These are phyloP conservation scores for Pezicula neosporulosa DNA, from an alignment of 2,329 filamentous ascomycete genomes.

Conservation along the genomic window DNA sequence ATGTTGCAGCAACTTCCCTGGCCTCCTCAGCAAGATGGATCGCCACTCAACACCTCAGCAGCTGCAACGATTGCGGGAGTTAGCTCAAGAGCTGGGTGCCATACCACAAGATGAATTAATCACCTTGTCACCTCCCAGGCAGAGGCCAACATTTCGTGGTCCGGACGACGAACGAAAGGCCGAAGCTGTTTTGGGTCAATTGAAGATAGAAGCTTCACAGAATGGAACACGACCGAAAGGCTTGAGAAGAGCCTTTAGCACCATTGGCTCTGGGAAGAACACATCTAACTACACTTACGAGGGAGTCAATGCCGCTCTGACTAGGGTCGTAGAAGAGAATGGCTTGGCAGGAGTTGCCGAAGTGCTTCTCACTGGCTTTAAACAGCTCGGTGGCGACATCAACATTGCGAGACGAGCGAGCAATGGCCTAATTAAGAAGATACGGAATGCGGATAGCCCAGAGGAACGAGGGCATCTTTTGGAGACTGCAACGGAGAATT, in stretches of 20 bases:
- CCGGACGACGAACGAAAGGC: conserved; percentile 13
- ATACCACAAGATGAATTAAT: neutral
- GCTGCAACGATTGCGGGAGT: conserved; percentile 5
- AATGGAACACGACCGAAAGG: conserved; percentile 4
- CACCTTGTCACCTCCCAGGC: conserved; percentile 2
- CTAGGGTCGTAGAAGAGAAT: conserved; percentile 7
- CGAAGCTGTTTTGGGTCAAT: conserved; percentile 11
- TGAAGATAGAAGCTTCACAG: conserved; percentile 8
- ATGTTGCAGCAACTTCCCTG: neutral
- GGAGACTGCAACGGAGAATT: conserved; percentile 5
- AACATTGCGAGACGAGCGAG: conserved; percentile 12
- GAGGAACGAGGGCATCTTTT: conserved; percentile 9
- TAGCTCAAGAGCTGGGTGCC: conserved; percentile 7
- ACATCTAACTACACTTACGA: conserved; percentile 4
- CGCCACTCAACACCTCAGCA: conserved; percentile 4
- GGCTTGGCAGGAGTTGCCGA: conserved; percentile 10
- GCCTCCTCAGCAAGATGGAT: conserved; percentile 4
- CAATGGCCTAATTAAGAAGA: conserved; percentile 7
- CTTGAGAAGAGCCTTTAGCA: conserved; percentile 3
- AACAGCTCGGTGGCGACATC: conserved; percentile 8
- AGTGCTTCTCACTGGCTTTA: conserved; percentile 9
- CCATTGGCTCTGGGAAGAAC: neutral
- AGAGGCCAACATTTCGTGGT: conserved; percentile 4
- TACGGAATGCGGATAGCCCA: conserved; percentile 1
- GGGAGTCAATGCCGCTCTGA: conserved; percentile 10